Evolutionary conservation across 192 early-diverging fungal species (phyloP).

Genomic region (Helicostylum pulchrum): DNA sequence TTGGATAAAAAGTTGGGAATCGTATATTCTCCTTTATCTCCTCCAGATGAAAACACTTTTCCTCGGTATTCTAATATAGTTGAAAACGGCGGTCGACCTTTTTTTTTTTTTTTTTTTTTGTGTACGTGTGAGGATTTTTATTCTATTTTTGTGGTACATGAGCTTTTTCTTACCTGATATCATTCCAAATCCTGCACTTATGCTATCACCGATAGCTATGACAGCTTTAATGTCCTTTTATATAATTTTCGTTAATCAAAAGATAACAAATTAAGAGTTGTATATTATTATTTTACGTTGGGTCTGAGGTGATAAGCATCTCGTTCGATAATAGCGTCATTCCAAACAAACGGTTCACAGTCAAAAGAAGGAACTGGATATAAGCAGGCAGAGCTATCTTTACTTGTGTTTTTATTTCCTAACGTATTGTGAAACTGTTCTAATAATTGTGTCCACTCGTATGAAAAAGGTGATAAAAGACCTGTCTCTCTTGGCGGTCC

Average conservation of each 20-base stretch:
- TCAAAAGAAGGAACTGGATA: slow-evolving; percentile 37
- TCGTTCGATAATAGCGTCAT: slow-evolving; percentile 33
- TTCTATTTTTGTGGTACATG: no score
- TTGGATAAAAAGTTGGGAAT: slow-evolving; percentile 42
- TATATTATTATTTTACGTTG: slow-evolving; percentile 41
- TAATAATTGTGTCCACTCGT: slow-evolving; percentile 41
- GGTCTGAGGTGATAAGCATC: slow-evolving; percentile 48
- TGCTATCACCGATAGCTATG: slow-evolving; percentile 50
- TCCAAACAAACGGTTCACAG: slow-evolving; percentile 36
- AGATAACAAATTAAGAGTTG: no score
- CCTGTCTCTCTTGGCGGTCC: no score
- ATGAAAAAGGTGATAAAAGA: slow-evolving; percentile 33
- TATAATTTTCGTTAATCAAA: background rate
- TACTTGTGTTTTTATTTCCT: slow-evolving; percentile 31
- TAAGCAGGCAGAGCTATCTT: slow-evolving; percentile 22
- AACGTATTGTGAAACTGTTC: slow-evolving; percentile 43
- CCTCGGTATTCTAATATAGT: slow-evolving; percentile 50
- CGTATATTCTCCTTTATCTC: slow-evolving; percentile 48
- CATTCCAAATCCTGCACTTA: slow-evolving; percentile 57
- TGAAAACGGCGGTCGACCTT: slow-evolving; percentile 48
- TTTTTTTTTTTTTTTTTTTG: background rate
- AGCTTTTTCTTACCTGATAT: slow-evolving; percentile 34
- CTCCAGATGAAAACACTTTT: slow-evolving; percentile 51
- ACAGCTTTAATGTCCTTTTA: slow-evolving; percentile 48
- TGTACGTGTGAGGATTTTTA: no score